Conservation (phyloP, 106 monocot species). For the Apostasia shenzhenica region DNA sequence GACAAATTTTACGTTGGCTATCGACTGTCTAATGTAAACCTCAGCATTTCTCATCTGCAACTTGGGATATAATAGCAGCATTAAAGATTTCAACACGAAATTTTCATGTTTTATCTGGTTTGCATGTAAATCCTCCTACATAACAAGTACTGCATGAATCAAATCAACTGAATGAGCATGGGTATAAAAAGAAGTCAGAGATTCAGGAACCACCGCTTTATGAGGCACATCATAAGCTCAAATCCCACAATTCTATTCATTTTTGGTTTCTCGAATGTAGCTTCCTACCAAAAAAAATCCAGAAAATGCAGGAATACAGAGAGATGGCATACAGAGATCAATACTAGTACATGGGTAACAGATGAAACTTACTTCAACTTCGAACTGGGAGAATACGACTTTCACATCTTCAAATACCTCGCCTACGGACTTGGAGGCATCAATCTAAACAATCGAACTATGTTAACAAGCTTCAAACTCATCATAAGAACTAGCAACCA, state of each 20-base stretch:
- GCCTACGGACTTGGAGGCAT: conserved; percentile 24
- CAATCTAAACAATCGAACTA: conserved; percentile 13
- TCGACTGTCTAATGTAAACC: no score
- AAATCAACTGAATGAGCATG: no score
- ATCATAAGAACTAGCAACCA: neutral
- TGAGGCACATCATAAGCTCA: conserved; percentile 14
- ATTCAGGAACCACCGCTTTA: conserved; percentile 13
- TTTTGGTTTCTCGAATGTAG: conserved; percentile 7
- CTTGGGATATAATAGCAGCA: no score
- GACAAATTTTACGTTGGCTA: no score
- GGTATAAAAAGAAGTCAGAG: neutral
- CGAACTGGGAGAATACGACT: conserved; percentile 22
- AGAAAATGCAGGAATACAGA: neutral
- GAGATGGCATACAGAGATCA: neutral
- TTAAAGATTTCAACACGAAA: no score
- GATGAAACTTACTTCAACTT: conserved; percentile 2
- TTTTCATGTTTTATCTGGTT: no score
- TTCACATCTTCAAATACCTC: conserved; percentile 42
- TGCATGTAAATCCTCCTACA: no score
- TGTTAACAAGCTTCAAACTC: neutral
- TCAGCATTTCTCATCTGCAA: no score
- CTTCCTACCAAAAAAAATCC: conserved; percentile 18
- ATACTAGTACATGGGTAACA: neutral
- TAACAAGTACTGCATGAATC: no score
- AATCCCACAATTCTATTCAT: conserved; percentile 2